Base-by-base conservation (phyloP, 2,329 filamentous ascomycete genomes). In the Pyrenochaeta sp. region DNA sequence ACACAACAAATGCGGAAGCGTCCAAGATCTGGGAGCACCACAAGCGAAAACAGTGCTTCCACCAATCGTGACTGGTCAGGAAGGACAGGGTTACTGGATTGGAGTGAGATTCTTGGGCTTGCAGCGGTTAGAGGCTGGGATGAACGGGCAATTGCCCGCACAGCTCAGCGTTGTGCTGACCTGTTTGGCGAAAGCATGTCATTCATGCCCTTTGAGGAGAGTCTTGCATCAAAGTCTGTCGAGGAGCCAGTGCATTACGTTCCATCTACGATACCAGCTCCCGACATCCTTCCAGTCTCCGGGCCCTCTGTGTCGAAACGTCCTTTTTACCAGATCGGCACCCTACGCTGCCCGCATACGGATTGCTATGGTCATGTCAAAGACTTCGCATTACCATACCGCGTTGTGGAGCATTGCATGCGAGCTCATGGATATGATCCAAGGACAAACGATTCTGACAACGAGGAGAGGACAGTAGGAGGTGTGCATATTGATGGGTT, bases 31-130 rank as follows among this genome's bases (percentile, higher is more conserved):
- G 56, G 32, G 34, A 63, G 54, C 34, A 61, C 49, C 7, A 28
- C 47, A 25, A 54, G 52, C 8, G 59, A 50, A 24, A 58, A 66
- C 2, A 55, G 58, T 24, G 32, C 44, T 19, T 65, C 62, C 13
- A 65, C 30, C 25, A 56, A 42, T 12, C 59, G 59, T 25, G 62
- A 68, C 43, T 46, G 58, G 44, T 52, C 51, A 25, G 39, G 28
- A 22, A 59, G 67, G 39, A 56, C 55, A 34, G 64, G 69, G 13
- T 60, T 75, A 6, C 65, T 76, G 24, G 91, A 96, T 78, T 98
- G 94, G 94, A 90, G 88, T 65, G 91, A 96, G 65, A 85, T 97
- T 1, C 79, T 97, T 28, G 91, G 91, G 0, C 83, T 92, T 0
- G 94, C 94, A 2, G 85, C 91, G 0, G 79, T 96, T 49, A 86